phyloP scores from a whole-genome alignment of 2,329 filamentous ascomycete species.

The Xylariaceae sp. region DNA sequence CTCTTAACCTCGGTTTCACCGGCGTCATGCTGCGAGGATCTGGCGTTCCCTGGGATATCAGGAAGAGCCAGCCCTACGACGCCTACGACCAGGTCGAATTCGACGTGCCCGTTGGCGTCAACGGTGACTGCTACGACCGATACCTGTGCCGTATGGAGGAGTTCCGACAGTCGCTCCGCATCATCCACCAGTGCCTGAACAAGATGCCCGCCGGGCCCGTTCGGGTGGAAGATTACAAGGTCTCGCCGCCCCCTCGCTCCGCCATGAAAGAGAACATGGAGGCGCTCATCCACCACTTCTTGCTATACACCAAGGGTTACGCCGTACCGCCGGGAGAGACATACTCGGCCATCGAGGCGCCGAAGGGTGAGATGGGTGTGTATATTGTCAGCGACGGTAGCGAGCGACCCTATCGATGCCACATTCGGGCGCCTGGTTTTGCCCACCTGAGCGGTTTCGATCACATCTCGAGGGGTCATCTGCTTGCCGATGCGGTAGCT shows the following conservation, averaged over 20 bases:
- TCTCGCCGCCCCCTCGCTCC: slow-evolving; percentile 86
- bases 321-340: slow-evolving; percentile 95
- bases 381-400: slow-evolving; percentile 93
- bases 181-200: slow-evolving; percentile 98
- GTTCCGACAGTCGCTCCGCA: slow-evolving; percentile 95
- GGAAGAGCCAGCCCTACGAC: slow-evolving; percentile 95
- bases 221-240: slow-evolving; percentile 97
- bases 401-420: slow-evolving; percentile 94
- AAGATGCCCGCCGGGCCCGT: slow-evolving; percentile 95
- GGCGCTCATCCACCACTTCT: slow-evolving; percentile 97
- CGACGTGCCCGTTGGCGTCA: slow-evolving; percentile 91
- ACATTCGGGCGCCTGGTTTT: slow-evolving; percentile 94
- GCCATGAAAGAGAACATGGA: slow-evolving; percentile 99
- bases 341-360: slow-evolving; percentile 97
- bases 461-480: slow-evolving; percentile 83
- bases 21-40: slow-evolving; percentile 98
- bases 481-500: slow-evolving; percentile 93
- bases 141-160: slow-evolving; percentile 99
- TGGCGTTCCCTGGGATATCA: slow-evolving; percentile 91
- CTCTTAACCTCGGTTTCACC: slow-evolving; percentile 94
- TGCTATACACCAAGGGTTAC: slow-evolving; percentile 98
- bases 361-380: slow-evolving; percentile 99
- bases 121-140: slow-evolving; percentile 98
- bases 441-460: slow-evolving; percentile 93
- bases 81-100: slow-evolving; percentile 98